A percentile compares a stretch with the other conserved stretches of the same genome.
Evolutionary conservation across 2,329 filamentous ascomycete species (phyloP).

Genomic region (Xylaria sp.): DNA sequence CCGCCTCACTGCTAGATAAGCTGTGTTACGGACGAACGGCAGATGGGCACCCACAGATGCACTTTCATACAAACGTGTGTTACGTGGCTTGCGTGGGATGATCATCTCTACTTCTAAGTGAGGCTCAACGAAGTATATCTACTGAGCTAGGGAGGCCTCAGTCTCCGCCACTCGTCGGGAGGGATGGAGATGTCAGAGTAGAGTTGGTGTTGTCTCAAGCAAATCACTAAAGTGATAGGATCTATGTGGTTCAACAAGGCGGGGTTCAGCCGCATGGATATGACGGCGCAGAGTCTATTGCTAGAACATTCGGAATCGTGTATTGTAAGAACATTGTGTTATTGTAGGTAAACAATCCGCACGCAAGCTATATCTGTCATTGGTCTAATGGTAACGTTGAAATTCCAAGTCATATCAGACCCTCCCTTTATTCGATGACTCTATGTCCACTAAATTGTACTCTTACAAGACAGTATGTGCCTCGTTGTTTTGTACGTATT

Average conservation of each 20-base stretch:
- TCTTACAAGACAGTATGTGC: not conserved
- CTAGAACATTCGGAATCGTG: not conserved
- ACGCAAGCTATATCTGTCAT: not conserved
- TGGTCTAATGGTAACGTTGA: constrained; percentile 7
- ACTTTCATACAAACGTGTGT: too few species aligned
- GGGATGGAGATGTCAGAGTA: not conserved
- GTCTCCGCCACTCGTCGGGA: not conserved
- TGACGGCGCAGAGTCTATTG: not conserved
- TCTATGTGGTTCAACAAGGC: not conserved
- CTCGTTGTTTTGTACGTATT: constrained; percentile 15
- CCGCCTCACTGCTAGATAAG: too few species aligned
- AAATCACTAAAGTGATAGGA: not conserved
- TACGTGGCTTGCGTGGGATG: too few species aligned
- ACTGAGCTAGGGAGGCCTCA: not conserved
- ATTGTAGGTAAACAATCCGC: not conserved
- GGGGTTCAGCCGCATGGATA: not conserved
- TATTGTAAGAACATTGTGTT: not conserved
- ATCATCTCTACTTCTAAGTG: not conserved
- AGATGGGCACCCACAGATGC: too few species aligned
- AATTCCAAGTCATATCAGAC: not conserved
- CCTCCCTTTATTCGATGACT: not conserved
- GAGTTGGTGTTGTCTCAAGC: not conserved
- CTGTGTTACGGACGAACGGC: too few species aligned
- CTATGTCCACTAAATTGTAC: constrained; percentile 8
- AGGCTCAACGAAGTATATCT: not conserved